These are phyloP conservation scores for Claviceps purpurea DNA, from an alignment of 2,329 filamentous ascomycete species.

Conservation along the genomic window DNA sequence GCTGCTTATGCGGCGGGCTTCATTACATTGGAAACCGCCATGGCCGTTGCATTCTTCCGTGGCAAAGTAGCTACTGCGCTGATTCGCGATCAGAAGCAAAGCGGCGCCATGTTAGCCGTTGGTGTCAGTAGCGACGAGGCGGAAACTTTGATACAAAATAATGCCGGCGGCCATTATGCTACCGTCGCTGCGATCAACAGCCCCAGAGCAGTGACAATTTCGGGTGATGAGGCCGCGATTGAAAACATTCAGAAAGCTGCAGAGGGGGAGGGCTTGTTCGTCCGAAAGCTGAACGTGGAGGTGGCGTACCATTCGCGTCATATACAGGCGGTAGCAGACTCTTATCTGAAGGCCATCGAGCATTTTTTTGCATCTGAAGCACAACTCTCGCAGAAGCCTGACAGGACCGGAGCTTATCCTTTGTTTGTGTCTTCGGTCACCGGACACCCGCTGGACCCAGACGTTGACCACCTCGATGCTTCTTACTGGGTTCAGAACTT, in stretches of 20 bases:
- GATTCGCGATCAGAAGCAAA: background rate
- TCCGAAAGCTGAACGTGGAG: slow-evolving; percentile 19
- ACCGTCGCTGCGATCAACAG: slow-evolving; percentile 17
- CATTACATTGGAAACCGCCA: slow-evolving; percentile 12
- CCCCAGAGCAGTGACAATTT: slow-evolving; percentile 16
- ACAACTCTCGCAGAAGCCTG: background rate
- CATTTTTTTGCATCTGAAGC: background rate
- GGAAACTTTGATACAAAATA: slow-evolving; percentile 2
- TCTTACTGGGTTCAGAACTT: slow-evolving; percentile 14
- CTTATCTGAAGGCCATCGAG: slow-evolving; percentile 4
- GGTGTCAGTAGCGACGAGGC: slow-evolving; percentile 7
- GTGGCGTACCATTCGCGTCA: slow-evolving; percentile 14
- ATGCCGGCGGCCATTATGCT: slow-evolving; percentile 1
- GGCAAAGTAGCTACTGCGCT: slow-evolving; percentile 7
- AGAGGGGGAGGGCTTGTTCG: slow-evolving; percentile 16
- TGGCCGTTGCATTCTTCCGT: slow-evolving; percentile 9
- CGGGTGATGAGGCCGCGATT: slow-evolving; percentile 16
- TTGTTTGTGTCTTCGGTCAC: slow-evolving; percentile 5
- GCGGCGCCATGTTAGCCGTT: slow-evolving; percentile 17
- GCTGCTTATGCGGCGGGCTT: slow-evolving; percentile 18
- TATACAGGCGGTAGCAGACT: slow-evolving; percentile 10
- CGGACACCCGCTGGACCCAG: background rate
- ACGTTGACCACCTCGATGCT: background rate
- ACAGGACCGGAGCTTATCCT: background rate
- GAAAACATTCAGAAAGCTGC: slow-evolving; percentile 12